Base-by-base conservation (phyloP, 2,329 filamentous ascomycete species). In the Alternaria panax region DNA sequence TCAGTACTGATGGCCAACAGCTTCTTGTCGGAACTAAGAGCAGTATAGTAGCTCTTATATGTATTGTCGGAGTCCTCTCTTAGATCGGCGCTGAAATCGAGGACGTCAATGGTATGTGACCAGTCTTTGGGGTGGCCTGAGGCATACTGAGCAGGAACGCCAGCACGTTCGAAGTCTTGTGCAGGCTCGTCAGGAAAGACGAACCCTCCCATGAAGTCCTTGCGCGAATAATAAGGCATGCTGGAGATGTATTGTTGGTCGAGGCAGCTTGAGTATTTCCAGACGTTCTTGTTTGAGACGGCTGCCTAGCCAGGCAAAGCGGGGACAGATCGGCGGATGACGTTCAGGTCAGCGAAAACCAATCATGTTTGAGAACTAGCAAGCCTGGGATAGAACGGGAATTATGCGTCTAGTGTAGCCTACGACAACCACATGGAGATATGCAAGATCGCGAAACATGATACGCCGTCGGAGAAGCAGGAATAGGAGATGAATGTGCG, bases 1-100 rank as follows among this genome's bases (percentile, higher is more conserved):
- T 11, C 41, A 1, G 63, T 68, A 16, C 64, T 66, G 43, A 74
- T 67, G 1, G 71, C 72, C 9, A 74, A 45, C 14, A 75, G 38
- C 54, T 68, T 72, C 7, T 53, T 28, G 28, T 75, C 70, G 7
- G 56, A 51, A 42, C 67, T 72, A 12, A 74, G 20, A 16, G 67
- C 67, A 18, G 51, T 64, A 14, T 55, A 16, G 27, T 64, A 59
- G 22, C 54, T 66, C 16, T 5, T 47, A 34, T 57, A 56, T 12
- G 41, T 7, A 2, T 7, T n/a, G 20, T 55, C 40, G 7, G 30
- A 40, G 8, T 52, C 24, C 7, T 38, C 30, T 22, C 9, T 38
- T 18, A 61, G 41, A 11, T 60, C 48, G n/a, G 51, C n/a, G 4
- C 51, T 24, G 22, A 64, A 67, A 40, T 69, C 50, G 6, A 70